Conservation (phyloP, 495 filamentous ascomycete species). For the Xylaria grammica region DNA sequence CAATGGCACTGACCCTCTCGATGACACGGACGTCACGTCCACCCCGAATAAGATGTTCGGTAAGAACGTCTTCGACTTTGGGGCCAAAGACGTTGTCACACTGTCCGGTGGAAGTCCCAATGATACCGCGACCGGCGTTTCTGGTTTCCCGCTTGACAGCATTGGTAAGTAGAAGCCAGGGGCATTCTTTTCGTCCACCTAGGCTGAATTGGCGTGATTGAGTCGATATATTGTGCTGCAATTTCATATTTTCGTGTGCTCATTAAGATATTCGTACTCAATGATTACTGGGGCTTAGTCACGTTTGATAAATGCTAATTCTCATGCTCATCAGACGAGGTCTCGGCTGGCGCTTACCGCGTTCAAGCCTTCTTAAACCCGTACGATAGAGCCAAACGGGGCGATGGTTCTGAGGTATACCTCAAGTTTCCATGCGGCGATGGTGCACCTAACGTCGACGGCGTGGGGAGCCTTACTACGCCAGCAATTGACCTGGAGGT, state of each 20-base stretch:
- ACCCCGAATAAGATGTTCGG: conserved; percentile 26
- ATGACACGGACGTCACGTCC: conserved; percentile 22
- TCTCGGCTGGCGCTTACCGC: conserved; percentile 17
- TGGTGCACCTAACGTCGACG: conserved; percentile 19
- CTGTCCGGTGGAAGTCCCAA: conserved; percentile 15
- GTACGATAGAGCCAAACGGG: conserved; percentile 13
- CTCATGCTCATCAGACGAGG: conserved; percentile 9
- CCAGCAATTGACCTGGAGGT: conserved; percentile 19
- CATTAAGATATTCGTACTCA: neutral
- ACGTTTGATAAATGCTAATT: neutral
- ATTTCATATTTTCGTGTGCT: neutral
- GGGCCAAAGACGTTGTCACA: conserved; percentile 13
- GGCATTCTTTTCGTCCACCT: neutral
- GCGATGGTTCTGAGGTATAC: conserved; percentile 20
- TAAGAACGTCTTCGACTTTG: conserved; percentile 23
- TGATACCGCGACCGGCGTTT: conserved; percentile 8
- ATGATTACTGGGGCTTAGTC: neutral
- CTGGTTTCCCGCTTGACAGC: conserved; percentile 16
- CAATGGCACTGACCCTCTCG: conserved; percentile 22
- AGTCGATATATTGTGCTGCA: neutral
- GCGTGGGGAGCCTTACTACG: conserved; percentile 20
- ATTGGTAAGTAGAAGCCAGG: conserved; percentile 11
- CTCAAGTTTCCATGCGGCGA: conserved; percentile 23
- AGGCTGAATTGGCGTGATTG: too few relatives aligned
- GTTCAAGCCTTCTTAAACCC: conserved; percentile 23